Base-by-base conservation (phyloP, 2,329 filamentous ascomycete genomes). In the Drechslerella stenobrocha region DNA sequence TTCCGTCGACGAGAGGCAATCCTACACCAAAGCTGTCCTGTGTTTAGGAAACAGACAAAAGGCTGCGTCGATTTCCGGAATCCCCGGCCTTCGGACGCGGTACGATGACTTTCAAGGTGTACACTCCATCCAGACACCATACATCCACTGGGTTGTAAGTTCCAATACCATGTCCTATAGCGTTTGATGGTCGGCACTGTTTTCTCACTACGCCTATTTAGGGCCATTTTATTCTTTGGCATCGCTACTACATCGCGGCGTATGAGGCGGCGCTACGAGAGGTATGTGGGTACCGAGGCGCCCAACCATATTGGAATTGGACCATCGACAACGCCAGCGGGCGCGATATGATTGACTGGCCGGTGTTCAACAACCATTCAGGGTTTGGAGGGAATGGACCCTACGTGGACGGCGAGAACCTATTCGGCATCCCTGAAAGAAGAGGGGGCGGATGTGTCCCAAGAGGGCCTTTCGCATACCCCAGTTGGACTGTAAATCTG, bases 241-340 rank as follows among this genome's bases (percentile, higher is more conserved):
- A 80, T 61, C 76, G 79, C 37, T 77, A 78, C 64, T 79, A 76
- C 70, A 73, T 77, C 42, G 76, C 74, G 55, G 72, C 77, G 13
- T 80, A 77, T 59, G 79, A 81, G 66, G 72, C 77, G 60, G 77
- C 77, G 23, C 74, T 81, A 2, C 73, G 75, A 44, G 71, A 77
- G 1, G 76, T 79, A 52, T 81, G 79, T 57, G 77, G 77, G 15
- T 81, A 80, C 70, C 75, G 70, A 1, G 79, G 79, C 11, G 73
- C 75, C 3, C 76, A 79, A 55, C 78, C 79, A n/a, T 76, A 75
- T 20, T 74, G 73, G 32, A 75, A 75, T 57, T 78, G 76, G 58
- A 73, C 76, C 52, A 73, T 72, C 30, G 76, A 76, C 24, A 74
- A 77, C 45, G 71, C 72, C 9, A 61, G 70, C 23, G 35, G n/a